Base-by-base conservation (phyloP, 1,284 basidiomycete species). In the Hemileccinum hortonii region DNA sequence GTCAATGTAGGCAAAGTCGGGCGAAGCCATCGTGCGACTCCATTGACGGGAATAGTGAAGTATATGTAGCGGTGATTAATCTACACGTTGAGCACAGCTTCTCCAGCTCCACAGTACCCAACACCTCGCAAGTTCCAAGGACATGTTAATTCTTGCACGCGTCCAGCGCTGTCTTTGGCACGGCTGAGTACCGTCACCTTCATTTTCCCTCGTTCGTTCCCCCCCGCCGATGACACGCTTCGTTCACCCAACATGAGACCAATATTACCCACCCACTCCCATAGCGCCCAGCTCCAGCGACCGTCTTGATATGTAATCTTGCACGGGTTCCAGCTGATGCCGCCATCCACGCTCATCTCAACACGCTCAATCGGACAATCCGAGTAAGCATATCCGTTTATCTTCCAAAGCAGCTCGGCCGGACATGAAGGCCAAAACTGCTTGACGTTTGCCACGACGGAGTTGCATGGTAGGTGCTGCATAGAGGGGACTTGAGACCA, bases 201-300 rank as follows among this genome's bases (percentile, higher is more conserved):
- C 15, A 41, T 52, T 42, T 57, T 61, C 29, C 47, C 39, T 16
- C 46, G 49, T 15, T 47, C 52, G 8, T 33, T 46, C 11, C 29
- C 40, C 15, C 24, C 38, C 19, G 42, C 54, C 37, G 52, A 26
- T 6, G 26, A 18, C 49, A 44, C 49, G 9, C 15, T 33, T 35
- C 58, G 55, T 30, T 57, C 58, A 39, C 58, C 67, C 19, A 66
- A 62, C 50, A 69, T 59, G 14, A 84, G 38, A 35, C 73, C 70
- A 19, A 73, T 6, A n/a, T 54, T 49, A 5, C 62, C 72, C 39
- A 15, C 22, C 39, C 39, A 40, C 61, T 86, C 81, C 85, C 85
- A 87, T 26, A 87, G 62, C 9, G 82, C 79, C 85, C 85, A 87
- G 61, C 84, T 86, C 84, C 84, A 86, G 58, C 64, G 74, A 5